Conservation (phyloP, 495 filamentous ascomycete genomes). For the Parmelia sp. region DNA sequence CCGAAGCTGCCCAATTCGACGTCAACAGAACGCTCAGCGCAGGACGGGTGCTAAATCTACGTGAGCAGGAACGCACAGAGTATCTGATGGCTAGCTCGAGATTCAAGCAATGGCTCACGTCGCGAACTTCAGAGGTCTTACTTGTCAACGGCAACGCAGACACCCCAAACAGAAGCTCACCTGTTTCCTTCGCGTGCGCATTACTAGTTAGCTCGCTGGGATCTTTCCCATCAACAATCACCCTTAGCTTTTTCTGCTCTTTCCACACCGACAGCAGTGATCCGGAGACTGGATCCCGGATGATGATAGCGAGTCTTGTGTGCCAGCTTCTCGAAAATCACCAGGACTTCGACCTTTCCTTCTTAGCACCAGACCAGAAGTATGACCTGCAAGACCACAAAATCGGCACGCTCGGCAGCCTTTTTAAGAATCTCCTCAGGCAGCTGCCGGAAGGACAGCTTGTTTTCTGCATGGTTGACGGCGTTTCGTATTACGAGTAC, state of each 20-base stretch:
- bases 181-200: constrained; percentile 2
- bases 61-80: constrained; percentile 4
- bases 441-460: constrained; percentile 1
- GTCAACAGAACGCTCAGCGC: neutral
- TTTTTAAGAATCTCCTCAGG: neutral
- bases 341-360: constrained; percentile 8
- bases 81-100: neutral
- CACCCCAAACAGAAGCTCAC: neutral
- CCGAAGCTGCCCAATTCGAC: constrained; percentile 1
- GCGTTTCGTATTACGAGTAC: constrained; percentile 2
- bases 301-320: constrained; percentile 3
- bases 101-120: constrained; percentile 13
- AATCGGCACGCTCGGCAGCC: neutral
- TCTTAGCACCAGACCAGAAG: neutral
- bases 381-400: neutral
- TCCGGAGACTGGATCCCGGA: neutral
- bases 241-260: neutral
- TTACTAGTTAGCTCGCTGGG: neutral
- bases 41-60: neutral
- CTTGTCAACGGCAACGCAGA: constrained; percentile 12
- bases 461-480: constrained; percentile 6
- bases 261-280: constrained; percentile 2
- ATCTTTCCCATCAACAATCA: neutral
- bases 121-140: neutral
- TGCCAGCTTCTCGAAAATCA: neutral